Evolutionary conservation across 768 basidiomycete species (phyloP), one percentile per base, ranked within the genome.

Genomic region (Lactifluus pinguis): DNA sequence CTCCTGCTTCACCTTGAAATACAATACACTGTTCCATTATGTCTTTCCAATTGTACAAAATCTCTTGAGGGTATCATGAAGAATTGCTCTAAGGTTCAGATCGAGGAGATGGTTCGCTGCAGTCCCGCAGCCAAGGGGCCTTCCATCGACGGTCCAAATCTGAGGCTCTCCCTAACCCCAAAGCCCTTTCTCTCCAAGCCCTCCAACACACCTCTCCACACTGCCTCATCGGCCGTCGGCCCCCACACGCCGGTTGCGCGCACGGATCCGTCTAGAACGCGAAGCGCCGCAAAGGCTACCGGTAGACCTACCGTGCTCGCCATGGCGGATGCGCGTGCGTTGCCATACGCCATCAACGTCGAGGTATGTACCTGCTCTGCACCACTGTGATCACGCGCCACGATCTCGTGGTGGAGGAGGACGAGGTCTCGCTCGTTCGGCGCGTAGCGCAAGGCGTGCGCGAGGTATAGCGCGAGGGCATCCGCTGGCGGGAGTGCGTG

Each of bases 281-380:
- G 76, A 66, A 88, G 70, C 1, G 92, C 84, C 1, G 92, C 92
- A 67, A 93, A 82, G 1, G 89, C 94, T 7, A 95, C 83, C 0
- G 94, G 94, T 49, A 94, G 72, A 4, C 93, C 93, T 17, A 97
- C 94, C 3, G 89, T 91, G 34, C 84, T 77, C n/a, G 92, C 83
- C 94, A 97, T 97, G 5, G 94, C 94, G 0, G 88, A 87, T 3
- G 79, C 80, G 1, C 68, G 69, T 7, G 74, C 63, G 19, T 76
- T 79, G 1, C 86, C 92, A 65, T 86, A 87, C 36, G 79, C 73
- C 25, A 86, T 75, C 14, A 93, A 70, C 25, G 81, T 79, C 8
- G 89, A 88, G 11, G 83, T 85, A 65, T 92, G 80, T 36, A 83
- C 78, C 65, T 84, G 77, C 65, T 79, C 76, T 19, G 63, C 41